Conservation (phyloP, 371 early-diverging fungal species). For the Lichtheimia ramosa region DNA sequence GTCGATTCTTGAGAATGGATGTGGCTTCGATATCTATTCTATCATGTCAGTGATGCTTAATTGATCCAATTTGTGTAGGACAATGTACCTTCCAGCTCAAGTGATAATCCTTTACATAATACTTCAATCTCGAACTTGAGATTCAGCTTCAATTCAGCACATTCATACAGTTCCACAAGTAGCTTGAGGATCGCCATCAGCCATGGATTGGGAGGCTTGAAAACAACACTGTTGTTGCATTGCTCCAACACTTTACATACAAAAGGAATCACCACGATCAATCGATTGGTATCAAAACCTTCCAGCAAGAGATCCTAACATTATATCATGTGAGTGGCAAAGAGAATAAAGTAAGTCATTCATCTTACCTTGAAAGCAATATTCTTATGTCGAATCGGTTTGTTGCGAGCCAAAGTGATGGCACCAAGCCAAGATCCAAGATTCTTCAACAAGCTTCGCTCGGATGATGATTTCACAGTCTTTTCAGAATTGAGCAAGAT, state of each 20-base stretch:
- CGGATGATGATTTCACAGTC: constrained; percentile 87
- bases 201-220: constrained; percentile 98
- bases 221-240: constrained; percentile 78
- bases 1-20: constrained; percentile 65
- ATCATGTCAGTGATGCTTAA: constrained; percentile 4
- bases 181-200: constrained; percentile 91
- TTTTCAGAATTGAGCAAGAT: constrained; percentile 91
- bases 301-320: constrained; percentile 82
- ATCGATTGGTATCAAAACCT: constrained; percentile 82
- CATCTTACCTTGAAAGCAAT: constrained; percentile 83
- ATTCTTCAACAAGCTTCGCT: constrained; percentile 89
- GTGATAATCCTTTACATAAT: constrained; percentile 85
- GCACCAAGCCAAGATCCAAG: constrained; percentile 96
- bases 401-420: constrained; percentile 92
- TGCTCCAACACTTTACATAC: constrained; percentile 97
- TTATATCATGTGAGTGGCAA: not conserved
- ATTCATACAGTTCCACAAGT: constrained; percentile 89
- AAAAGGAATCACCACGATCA: constrained; percentile 97
- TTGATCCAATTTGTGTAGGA: constrained; percentile 12
- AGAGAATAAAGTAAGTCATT: not conserved
- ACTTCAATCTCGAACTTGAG: constrained; percentile 98
- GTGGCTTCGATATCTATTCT: constrained; percentile 74
- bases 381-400: constrained; percentile 91
- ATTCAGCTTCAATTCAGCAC: constrained; percentile 90
- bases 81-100: constrained; percentile 71